Evolutionary conservation across 176 grass and related monocot genomes (phyloP).

Genomic region (Pontederia paniculata): DNA sequence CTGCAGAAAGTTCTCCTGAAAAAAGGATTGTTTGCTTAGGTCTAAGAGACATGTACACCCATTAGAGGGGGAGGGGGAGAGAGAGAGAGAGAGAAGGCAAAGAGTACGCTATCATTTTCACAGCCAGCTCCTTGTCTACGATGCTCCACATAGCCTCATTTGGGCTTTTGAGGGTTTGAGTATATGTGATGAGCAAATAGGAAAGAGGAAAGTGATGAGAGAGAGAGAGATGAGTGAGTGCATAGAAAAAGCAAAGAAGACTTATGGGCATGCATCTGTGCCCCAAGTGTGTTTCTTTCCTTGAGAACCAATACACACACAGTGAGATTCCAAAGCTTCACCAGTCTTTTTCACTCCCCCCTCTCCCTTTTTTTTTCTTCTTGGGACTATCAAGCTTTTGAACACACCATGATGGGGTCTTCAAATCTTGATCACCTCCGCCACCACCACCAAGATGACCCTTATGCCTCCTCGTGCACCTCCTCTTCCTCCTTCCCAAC

Average conservation of each 20-base stretch:
- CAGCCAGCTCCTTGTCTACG: no score
- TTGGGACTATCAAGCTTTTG: conserved; percentile 22
- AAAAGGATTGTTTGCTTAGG: background rate
- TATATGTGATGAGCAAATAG: background rate
- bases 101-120: no score
- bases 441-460: conserved; percentile 26
- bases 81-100: background rate
- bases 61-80: background rate
- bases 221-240: background rate
- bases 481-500: no score
- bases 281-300: background rate
- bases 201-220: conserved; percentile 11
- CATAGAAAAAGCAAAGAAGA: background rate
- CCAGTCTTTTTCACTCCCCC: background rate
- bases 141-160: background rate
- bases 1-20: conserved; percentile 22
- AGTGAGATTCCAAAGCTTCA: background rate
- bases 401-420: conserved; percentile 32
- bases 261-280: background rate
- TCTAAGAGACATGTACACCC: background rate
- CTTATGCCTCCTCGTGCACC: background rate
- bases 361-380: conserved; percentile 15
- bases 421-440: conserved; percentile 29
- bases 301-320: background rate
- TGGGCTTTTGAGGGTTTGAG: background rate